A percentile compares a stretch with the other conserved stretches of the same genome.
Conservation (phyloP, 371 early-diverging fungal genomes). For the Rhizopus stolonifer region DNA sequence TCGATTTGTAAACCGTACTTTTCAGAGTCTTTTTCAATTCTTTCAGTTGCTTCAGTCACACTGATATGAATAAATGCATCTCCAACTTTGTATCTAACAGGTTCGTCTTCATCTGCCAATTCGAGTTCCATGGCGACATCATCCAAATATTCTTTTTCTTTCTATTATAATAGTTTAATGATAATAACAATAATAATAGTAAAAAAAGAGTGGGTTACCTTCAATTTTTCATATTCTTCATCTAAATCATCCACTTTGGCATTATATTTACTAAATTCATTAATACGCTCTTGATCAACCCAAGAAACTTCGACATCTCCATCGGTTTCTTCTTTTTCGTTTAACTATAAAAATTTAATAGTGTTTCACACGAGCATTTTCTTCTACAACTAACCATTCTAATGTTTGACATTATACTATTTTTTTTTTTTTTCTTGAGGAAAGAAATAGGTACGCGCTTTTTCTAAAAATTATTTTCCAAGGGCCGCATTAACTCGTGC, state of each 20-base stretch:
- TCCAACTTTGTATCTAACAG: conserved; percentile 83
- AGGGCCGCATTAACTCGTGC: too few relatives aligned
- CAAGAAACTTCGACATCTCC: conserved; percentile 89
- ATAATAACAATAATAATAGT: too few relatives aligned
- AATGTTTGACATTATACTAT: conserved; percentile 28
- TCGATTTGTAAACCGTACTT: conserved; percentile 63
- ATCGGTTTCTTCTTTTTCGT: conserved; percentile 77
- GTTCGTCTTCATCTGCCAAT: conserved; percentile 90
- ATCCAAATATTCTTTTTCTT: conserved; percentile 91
- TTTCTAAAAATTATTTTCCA: too few relatives aligned
- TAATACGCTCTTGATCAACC: conserved; percentile 94
- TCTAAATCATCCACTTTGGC: conserved; percentile 76
- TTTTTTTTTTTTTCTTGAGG: background rate
- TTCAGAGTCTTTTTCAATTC: conserved; percentile 65
- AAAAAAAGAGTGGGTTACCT: too few relatives aligned
- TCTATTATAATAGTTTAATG: too few relatives aligned
- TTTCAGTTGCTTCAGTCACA: conserved; percentile 71
- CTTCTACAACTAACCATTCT: conserved; percentile 16
- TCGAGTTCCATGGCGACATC: conserved; percentile 90
- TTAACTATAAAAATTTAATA: conserved; percentile 21
- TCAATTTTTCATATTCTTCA: conserved; percentile 74
- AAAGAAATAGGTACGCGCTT: too few relatives aligned
- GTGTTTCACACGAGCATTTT: background rate
- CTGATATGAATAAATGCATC: conserved; percentile 84
- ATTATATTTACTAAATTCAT: conserved; percentile 88